phyloP scores from a whole-genome alignment of 805 yeast genomes.

The Cyberlindnera xylosilytica region DNA sequence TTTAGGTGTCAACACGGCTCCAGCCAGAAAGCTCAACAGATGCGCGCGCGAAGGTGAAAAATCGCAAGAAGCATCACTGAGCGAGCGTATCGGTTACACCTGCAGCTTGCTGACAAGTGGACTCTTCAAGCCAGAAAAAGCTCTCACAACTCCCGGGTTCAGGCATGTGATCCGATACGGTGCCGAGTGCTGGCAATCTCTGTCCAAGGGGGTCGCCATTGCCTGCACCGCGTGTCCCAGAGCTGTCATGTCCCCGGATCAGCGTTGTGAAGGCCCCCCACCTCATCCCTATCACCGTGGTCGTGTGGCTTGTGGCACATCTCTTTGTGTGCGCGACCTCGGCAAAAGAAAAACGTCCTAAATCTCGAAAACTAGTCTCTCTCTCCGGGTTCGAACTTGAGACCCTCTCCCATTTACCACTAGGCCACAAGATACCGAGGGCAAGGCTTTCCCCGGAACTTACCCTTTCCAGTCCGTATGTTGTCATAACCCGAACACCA shows the following conservation, averaged over 20 bases:
- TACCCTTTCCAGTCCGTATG: not conserved
- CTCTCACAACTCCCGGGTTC: not conserved
- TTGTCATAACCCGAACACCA: not conserved
- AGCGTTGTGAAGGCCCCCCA: no score
- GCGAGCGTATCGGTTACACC: conserved; percentile 17
- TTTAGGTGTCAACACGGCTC: not conserved
- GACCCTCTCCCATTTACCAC: no score
- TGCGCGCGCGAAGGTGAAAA: not conserved
- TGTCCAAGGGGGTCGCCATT: no score
- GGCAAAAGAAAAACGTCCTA: not conserved
- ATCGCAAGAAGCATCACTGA: conserved; percentile 19
- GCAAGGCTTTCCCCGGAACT: not conserved
- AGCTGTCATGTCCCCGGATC: no score
- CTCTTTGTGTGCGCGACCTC: no score
- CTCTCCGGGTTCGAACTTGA: no score
- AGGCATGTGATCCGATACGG: no score
- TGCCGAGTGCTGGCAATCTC: no score
- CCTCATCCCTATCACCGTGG: no score
- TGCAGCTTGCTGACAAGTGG: conserved; percentile 15
- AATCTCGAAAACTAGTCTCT: not conserved
- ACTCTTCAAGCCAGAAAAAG: not conserved
- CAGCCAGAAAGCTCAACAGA: not conserved
- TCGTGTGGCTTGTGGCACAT: no score
- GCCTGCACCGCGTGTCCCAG: no score
- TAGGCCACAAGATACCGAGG: not conserved